Conservation (phyloP, 1,284 basidiomycete species). For the Phellinidium pouzarii region DNA sequence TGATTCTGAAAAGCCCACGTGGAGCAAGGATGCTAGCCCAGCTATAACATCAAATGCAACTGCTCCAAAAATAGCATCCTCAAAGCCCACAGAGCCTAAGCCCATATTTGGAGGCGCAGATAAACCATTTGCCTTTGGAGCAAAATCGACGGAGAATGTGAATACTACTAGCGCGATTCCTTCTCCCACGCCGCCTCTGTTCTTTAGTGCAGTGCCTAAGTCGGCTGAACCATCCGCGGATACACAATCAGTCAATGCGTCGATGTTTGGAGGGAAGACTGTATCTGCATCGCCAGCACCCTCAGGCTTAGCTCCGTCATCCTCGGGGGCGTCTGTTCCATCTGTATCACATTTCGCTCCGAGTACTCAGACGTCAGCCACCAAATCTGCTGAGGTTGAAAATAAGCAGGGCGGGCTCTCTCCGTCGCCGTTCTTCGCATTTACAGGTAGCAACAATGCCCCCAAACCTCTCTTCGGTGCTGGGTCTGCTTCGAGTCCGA, state of each 20-base stretch:
- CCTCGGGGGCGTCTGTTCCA: neutral
- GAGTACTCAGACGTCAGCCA: neutral
- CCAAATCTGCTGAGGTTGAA: conserved; percentile 9
- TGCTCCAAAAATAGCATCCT: no score
- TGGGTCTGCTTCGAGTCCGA: neutral
- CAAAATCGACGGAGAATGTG: conserved; percentile 4
- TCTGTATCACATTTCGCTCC: neutral
- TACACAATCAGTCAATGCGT: neutral
- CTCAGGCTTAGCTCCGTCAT: neutral
- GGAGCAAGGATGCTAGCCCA: conserved; percentile 2
- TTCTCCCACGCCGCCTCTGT: neutral
- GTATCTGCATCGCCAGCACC: neutral
- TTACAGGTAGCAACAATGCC: neutral
- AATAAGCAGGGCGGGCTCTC: conserved; percentile 1
- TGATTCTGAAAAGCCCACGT: conserved; percentile 16
- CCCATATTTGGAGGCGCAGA: neutral
- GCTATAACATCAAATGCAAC: neutral
- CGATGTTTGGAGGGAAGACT: neutral
- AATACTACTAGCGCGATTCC: neutral
- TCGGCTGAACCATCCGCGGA: neutral
- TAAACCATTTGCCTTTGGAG: conserved; percentile 6
- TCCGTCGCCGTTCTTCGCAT: conserved; percentile 10
- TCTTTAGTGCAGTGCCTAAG: conserved; percentile 7
- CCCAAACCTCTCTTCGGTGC: conserved; percentile 16
- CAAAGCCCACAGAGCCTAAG: neutral